Base-by-base conservation (phyloP, 257 asterid genomes). In the Nemophila menziesii region DNA sequence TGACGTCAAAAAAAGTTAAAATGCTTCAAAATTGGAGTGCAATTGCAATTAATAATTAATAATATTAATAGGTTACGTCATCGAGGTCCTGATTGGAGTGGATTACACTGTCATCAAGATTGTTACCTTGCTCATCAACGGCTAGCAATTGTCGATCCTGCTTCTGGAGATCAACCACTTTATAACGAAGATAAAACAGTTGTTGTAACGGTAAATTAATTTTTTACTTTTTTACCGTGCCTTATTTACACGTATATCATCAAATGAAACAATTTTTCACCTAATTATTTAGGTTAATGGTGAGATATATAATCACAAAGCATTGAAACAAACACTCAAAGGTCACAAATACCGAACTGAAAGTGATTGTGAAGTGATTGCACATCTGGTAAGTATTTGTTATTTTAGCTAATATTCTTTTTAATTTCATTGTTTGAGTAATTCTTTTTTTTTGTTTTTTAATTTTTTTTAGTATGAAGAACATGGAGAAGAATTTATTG, bases 11-110 rank as follows among this genome's bases (percentile, higher is more conserved):
- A n/a, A n/a, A n/a, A n/a, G n/a, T n/a, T n/a, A n/a, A n/a, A n/a
- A n/a, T n/a, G n/a, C n/a, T n/a, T n/a, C n/a, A n/a, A n/a, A n/a
- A n/a, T n/a, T n/a, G n/a, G n/a, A n/a, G n/a, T n/a, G n/a, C n/a
- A n/a, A n/a, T n/a, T n/a, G n/a, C n/a, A n/a, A n/a, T n/a, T n/a
- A n/a, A n/a, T n/a, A n/a, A n/a, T n/a, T n/a, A n/a, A n/a, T n/a
- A n/a, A n/a, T n/a, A n/a, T n/a, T n/a, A n/a, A 52, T 57, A 90
- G 96, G 84, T 67, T 85, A 85, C 81, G 90, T 20, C 99, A 90
- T 57, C 71, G 99, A 69, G 99, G 96, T 45, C 99, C 99, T 59
- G 99, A 85, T 48, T 90, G 96, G 99, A 85, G 99, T 57, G 99
- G 99, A 40, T 61, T 90, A 76, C 90, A 85, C 60, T 61, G 77